phyloP scores from a whole-genome alignment of 805 yeast genomes.

The Tetrapisispora phaffii region DNA sequence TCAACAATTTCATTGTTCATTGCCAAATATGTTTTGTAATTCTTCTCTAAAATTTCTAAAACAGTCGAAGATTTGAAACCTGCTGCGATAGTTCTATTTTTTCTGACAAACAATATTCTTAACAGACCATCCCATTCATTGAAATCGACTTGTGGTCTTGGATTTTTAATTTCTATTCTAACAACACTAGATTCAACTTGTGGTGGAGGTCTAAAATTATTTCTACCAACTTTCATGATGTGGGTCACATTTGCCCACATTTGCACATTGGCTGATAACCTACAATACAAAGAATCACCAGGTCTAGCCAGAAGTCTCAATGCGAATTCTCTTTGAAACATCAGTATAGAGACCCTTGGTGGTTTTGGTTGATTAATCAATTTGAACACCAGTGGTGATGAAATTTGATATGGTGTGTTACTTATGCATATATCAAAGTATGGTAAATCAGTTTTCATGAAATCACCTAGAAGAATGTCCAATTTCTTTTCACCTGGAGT shows the following conservation, averaged over 20 bases:
- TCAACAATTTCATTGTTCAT: slow-evolving; percentile 38
- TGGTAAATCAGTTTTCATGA: slow-evolving; percentile 90
- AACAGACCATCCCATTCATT: slow-evolving; percentile 96
- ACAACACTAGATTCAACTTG: slow-evolving; percentile 97
- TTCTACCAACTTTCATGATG: slow-evolving; percentile 95
- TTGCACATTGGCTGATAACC: slow-evolving; percentile 92
- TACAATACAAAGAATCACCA: slow-evolving; percentile 87
- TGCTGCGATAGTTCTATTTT: slow-evolving; percentile 86
- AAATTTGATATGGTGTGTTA: slow-evolving; percentile 95
- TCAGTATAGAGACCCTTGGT: slow-evolving; percentile 86
- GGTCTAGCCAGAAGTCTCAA: slow-evolving; percentile 88
- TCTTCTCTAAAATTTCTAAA: slow-evolving; percentile 71
- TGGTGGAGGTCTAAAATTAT: slow-evolving; percentile 96
- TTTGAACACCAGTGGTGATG: slow-evolving; percentile 92
- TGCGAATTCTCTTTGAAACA: slow-evolving; percentile 98
- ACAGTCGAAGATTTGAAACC: slow-evolving; percentile 81
- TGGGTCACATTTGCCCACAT: slow-evolving; percentile 99
- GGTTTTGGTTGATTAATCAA: slow-evolving; percentile 84
- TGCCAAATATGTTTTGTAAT: slow-evolving; percentile 69
- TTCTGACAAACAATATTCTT: slow-evolving; percentile 84
- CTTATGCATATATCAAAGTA: slow-evolving; percentile 93
- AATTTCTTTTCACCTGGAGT: slow-evolving; percentile 88
- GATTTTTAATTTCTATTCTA: slow-evolving; percentile 79
- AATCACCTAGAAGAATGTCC: slow-evolving; percentile 88
- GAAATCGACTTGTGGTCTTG: slow-evolving; percentile 89